These are phyloP conservation scores for Hemileia vastatrix DNA, from an alignment of 1,284 basidiomycete genomes.

Conservation along the genomic window DNA sequence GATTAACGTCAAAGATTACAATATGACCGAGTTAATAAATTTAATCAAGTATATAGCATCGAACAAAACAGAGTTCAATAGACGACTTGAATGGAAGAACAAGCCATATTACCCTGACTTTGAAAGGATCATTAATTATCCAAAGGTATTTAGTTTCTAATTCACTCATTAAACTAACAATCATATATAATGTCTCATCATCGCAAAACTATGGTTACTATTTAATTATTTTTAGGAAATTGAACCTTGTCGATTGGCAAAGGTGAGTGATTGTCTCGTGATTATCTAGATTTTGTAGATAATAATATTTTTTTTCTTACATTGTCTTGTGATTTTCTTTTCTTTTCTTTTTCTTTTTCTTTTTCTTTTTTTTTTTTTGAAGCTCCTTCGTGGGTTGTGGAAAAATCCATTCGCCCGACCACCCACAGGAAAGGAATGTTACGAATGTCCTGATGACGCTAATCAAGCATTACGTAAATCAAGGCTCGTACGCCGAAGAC, in stretches of 20 bases:
- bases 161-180: neutral
- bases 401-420: conserved; percentile 2
- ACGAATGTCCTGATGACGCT: no score
- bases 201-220: neutral
- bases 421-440: neutral
- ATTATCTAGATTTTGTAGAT: neutral
- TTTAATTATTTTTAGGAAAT: neutral
- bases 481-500: no score
- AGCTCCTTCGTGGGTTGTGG: conserved; percentile 2
- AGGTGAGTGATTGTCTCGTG: neutral
- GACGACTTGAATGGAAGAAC: neutral
- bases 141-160: neutral
- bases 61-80: neutral
- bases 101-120: neutral
- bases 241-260: neutral
- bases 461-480: no score
- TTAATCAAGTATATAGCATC: neutral
- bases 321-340: neutral
- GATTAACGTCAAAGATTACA: conserved; percentile 5
- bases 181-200: neutral
- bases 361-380: neutral
- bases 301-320: neutral
- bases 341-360: neutral
- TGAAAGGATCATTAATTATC: neutral
- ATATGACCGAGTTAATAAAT: neutral